A percentile compares a stretch with the other conserved stretches of the same genome.
phyloP scores from a whole-genome alignment of 192 early-diverging fungal species.

The Polychytrium aggregatum region DNA sequence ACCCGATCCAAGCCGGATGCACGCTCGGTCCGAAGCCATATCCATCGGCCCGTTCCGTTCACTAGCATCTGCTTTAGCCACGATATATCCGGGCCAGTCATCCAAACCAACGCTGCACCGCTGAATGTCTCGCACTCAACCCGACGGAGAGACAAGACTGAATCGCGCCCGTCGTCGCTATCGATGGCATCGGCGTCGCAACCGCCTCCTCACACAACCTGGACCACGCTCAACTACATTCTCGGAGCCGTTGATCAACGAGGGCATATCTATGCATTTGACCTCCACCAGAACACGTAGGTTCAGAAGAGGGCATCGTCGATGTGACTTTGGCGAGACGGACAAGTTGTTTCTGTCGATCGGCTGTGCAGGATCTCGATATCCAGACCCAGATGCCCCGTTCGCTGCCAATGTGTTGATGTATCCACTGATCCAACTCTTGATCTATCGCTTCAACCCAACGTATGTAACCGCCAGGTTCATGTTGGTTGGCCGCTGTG shows the following conservation, averaged over 20 bases:
- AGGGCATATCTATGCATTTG: conserved; percentile 29
- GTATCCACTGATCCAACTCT: no score
- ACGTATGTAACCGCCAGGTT: no score
- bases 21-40: neutral
- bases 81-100: conserved; percentile 4
- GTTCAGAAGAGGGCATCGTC: neutral
- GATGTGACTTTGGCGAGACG: neutral
- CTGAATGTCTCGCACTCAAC: neutral
- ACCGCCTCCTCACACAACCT: neutral
- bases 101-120: no score
- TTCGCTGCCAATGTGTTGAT: no score
- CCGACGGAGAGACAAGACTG: neutral
- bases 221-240: conserved; percentile 16
- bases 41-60: conserved; percentile 17
- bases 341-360: neutral
- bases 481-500: conserved; percentile 29
- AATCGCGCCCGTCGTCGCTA: neutral
- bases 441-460: no score
- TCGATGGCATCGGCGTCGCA: neutral
- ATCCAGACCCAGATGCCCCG: no score
- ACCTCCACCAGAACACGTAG: conserved; percentile 36
- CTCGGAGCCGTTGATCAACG: conserved; percentile 32
- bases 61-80: conserved; percentile 14
- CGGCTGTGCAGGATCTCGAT: neutral
- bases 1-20: neutral